Evolutionary conservation across 2,329 filamentous ascomycete species (phyloP).

Genomic region (Cladophialophora yegresii): DNA sequence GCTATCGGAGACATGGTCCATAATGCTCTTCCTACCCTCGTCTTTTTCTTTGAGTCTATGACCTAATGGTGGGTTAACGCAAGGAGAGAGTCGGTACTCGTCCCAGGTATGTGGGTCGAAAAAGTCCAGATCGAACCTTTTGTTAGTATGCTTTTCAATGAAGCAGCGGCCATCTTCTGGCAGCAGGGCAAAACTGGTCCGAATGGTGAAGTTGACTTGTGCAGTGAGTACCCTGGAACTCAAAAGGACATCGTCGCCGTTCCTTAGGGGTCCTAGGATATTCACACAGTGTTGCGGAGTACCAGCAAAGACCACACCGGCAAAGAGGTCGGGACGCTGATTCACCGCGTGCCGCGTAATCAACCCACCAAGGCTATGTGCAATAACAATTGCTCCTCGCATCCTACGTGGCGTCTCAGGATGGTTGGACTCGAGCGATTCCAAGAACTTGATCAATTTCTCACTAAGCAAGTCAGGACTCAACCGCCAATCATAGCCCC

Average conservation of each 20-base stretch:
- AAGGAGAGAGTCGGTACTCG: slow-evolving; percentile 75
- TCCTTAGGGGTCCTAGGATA: slow-evolving; percentile 82
- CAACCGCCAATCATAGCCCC: slow-evolving; percentile 92
- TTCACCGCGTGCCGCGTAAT: slow-evolving; percentile 90
- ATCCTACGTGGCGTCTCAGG: slow-evolving; percentile 54
- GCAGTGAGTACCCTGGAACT: slow-evolving; percentile 88
- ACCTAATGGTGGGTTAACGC: slow-evolving; percentile 68
- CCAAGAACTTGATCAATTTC: slow-evolving; percentile 71
- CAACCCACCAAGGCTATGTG: slow-evolving; percentile 81
- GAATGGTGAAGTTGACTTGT: slow-evolving; percentile 87
- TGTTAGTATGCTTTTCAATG: slow-evolving; percentile 75
- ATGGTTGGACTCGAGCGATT: slow-evolving; percentile 72
- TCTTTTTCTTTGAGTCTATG: slow-evolving; percentile 37
- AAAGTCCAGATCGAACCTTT: slow-evolving; percentile 81
- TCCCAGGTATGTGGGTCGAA: slow-evolving; percentile 79
- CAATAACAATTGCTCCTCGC: slow-evolving; percentile 75
- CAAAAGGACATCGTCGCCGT: slow-evolving; percentile 88
- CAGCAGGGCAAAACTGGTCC: slow-evolving; percentile 80
- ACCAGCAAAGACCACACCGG: slow-evolving; percentile 82
- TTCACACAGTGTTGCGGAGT: slow-evolving; percentile 85
- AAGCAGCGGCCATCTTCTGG: slow-evolving; percentile 88
- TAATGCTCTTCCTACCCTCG: slow-evolving; percentile 45
- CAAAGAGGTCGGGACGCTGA: slow-evolving; percentile 77
- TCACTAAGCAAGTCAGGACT: slow-evolving; percentile 75
- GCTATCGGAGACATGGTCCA: slow-evolving; percentile 52